These are phyloP conservation scores for Aegilops longissima DNA, from an alignment of 176 grass and related monocot genomes.

Conservation along the genomic window DNA sequence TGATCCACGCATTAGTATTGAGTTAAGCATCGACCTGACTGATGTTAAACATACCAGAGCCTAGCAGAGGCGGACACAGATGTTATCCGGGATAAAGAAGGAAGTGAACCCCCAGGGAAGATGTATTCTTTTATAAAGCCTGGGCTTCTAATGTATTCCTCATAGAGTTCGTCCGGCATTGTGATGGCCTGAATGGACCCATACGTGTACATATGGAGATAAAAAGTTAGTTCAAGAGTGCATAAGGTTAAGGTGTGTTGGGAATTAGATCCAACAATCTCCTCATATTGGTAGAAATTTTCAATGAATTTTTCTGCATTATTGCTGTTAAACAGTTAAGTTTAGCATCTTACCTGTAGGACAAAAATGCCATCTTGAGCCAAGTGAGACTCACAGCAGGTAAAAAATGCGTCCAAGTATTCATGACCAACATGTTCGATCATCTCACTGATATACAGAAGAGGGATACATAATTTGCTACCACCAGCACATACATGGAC, in stretches of 20 bases:
- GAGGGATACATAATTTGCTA: too few species aligned
- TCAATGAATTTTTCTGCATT: background rate
- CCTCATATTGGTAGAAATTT: background rate
- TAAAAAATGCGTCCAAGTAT: constrained; percentile 80
- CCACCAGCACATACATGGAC: background rate
- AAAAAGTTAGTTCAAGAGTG: background rate
- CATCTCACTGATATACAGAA: constrained; percentile 54
- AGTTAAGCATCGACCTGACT: background rate
- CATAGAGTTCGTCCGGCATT: constrained; percentile 59
- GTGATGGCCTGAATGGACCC: constrained; percentile 42
- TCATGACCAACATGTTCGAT: constrained; percentile 88
- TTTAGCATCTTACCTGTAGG: constrained; percentile 44
- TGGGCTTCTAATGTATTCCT: constrained; percentile 63
- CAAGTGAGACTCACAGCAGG: constrained; percentile 72
- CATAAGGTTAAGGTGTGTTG: background rate
- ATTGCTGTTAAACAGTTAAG: background rate
- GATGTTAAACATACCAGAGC: constrained; percentile 29
- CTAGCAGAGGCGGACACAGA: constrained; percentile 44
- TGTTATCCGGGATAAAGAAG: constrained; percentile 56
- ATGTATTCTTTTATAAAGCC: constrained; percentile 74
- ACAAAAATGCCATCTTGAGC: constrained; percentile 70
- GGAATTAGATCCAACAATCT: background rate
- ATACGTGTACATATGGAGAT: background rate
- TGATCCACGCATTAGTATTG: background rate
- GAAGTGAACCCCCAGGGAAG: constrained; percentile 63